phyloP scores from a whole-genome alignment of 2,329 filamentous ascomycete genomes.

The Sclerotinia subarctica region DNA sequence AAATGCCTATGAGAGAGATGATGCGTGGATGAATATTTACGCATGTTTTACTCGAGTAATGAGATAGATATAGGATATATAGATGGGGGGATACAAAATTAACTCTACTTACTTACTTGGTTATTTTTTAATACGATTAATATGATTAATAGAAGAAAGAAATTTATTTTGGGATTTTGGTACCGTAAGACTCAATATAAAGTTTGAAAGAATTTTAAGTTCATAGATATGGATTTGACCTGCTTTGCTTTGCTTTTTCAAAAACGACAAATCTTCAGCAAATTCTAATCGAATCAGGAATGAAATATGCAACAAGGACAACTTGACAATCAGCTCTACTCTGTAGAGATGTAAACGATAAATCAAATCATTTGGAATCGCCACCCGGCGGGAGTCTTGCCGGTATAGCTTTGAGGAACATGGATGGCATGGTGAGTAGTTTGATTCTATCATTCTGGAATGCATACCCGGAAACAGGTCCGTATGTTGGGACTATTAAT shows the following conservation, averaged over 20 bases:
- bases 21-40: not conserved
- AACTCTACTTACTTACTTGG: slow-evolving; percentile 7
- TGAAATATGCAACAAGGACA: not conserved
- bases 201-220: not conserved
- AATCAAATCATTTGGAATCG: slow-evolving; percentile 35
- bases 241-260: not conserved
- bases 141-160: not conserved
- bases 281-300: not conserved
- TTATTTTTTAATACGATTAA: not conserved
- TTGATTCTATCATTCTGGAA: slow-evolving; percentile 52
- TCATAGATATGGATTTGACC: not conserved
- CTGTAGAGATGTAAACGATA: not conserved
- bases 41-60: not conserved
- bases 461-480: slow-evolving; percentile 42
- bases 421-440: slow-evolving; percentile 39
- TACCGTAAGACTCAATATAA: no score
- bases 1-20: not conserved
- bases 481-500: slow-evolving; percentile 46
- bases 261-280: not conserved
- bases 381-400: slow-evolving; percentile 51
- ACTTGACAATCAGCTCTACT: not conserved
- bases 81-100: not conserved
- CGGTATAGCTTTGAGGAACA: slow-evolving; percentile 47
- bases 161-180: not conserved
- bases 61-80: not conserved